A percentile compares a stretch with the other conserved stretches of the same genome.
Conservation (phyloP, 2,329 filamentous ascomycete species). For the Botryotinia convoluta region DNA sequence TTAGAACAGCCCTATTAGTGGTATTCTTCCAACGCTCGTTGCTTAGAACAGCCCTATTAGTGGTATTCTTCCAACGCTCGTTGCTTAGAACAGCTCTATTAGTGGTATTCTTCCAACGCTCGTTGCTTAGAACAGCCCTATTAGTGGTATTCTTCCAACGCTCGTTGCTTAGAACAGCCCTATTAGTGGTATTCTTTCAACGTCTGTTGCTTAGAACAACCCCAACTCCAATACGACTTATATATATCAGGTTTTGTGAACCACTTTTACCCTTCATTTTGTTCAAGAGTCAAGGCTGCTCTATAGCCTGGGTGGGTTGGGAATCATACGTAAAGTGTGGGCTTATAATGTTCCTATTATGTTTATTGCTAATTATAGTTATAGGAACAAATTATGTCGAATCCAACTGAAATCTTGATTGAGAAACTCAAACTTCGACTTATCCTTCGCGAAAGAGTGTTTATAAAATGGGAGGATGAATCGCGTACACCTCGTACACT, state of each 20-base stretch:
- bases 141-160: too few species aligned
- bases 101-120: neutral
- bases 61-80: too few species aligned
- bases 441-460: constrained; percentile 7
- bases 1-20: neutral
- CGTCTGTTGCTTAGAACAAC: neutral
- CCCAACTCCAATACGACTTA: too few species aligned
- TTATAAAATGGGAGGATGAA: constrained; percentile 6
- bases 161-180: too few species aligned
- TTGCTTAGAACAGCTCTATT: neutral
- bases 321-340: constrained; percentile 7
- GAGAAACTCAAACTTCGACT: neutral
- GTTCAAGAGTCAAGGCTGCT: constrained; percentile 6
- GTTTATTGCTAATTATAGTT: constrained; percentile 1
- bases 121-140: too few species aligned
- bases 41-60: too few species aligned
- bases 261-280: neutral
- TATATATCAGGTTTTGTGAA: neutral
- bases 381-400: neutral
- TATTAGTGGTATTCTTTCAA: neutral
- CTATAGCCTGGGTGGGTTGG: constrained; percentile 15
- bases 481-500: neutral
- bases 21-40: neutral
- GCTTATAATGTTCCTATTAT: neutral
- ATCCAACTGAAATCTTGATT: neutral